Percentiles rank a stretch among this genome's conserved stretches.
phyloP scores from a whole-genome alignment of 257 asterid genomes.

The Solanum chilense region DNA sequence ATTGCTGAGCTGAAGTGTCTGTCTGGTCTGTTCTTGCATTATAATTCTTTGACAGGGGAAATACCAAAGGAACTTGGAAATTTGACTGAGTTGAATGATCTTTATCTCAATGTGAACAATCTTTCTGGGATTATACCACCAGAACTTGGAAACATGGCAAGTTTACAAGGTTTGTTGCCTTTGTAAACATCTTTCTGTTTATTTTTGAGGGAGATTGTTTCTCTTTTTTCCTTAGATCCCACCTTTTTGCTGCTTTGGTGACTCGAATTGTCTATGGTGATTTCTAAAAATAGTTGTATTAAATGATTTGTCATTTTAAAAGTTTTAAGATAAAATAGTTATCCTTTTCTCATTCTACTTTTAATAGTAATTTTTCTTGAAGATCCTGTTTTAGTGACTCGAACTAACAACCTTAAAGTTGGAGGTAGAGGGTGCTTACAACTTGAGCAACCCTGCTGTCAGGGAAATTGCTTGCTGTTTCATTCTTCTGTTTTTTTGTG shows the following conservation, averaged over 20 bases:
- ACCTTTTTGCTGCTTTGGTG: not conserved
- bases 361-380: not conserved
- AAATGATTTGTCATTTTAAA: not conserved
- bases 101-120: conserved; percentile 68
- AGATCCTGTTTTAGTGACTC: not conserved
- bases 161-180: conserved; percentile 59
- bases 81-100: conserved; percentile 68
- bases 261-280: not conserved
- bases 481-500: not conserved
- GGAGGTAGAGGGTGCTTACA: not conserved
- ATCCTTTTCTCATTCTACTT: not conserved
- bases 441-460: not conserved
- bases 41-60: conserved; percentile 68
- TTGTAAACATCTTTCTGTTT: not conserved
- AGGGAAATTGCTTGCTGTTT: not conserved
- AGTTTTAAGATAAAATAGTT: not conserved
- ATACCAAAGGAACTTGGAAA: conserved; percentile 74
- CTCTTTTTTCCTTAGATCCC: not conserved
- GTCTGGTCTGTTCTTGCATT: conserved; percentile 79
- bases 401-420: not conserved
- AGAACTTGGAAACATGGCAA: conserved; percentile 66
- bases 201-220: not conserved
- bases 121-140: conserved; percentile 56
- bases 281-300: not conserved
- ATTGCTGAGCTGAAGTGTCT: conserved; percentile 74